Evolutionary conservation across 192 early-diverging fungal species (phyloP), one percentile per base, ranked within the genome.

Genomic region (Rhizophagus sp.): DNA sequence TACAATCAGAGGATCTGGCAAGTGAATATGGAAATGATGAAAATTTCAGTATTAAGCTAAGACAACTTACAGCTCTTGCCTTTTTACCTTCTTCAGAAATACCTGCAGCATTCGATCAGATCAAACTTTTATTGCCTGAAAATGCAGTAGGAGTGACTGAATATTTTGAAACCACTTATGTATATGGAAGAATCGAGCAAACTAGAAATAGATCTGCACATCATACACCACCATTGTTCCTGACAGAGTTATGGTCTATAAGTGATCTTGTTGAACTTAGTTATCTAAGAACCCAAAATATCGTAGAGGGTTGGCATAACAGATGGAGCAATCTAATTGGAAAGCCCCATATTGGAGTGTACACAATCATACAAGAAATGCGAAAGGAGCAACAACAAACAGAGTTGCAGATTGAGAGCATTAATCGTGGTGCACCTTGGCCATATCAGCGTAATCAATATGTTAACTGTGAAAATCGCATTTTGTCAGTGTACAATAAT

Each of bases 151-250:
- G 7, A 25, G n/a, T 74, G 3, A 2, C 57, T 12, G 5, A 75
- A 15, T 75, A 62, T 50, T 61, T 75, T 75, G 73, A 75, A 62
- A 24, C 57, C 1, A 75, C 0, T 75, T 75, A 61, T 33, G 25
- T 75, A 33, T 1, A 57, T 34, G 25, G 49, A 17, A 61, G 12
- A 75, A 34, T 61, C 27, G 1, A 24, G 17, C 52, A n/a, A 27
- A 61, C 36, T 39, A 76, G 61, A 41, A 76, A 76, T 76, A 41
- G 62, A 76, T 1, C 6, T 75, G 8, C 33, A 63, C 3, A 8
- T 75, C 30, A 19, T 33, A 22, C 1, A 5, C 19, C 62, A 64
- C 61, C 61, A 64, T 17, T 63, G 63, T 76, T 76, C 50, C 6
- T 0, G 39, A 62, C 62, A 24, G 15, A 15, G 2, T 17, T 76